A percentile compares a stretch with the other conserved stretches of the same genome.
These are phyloP conservation scores for Yamadazyma atlantica DNA, from an alignment of 1,139 yeast species.

Conservation along the genomic window DNA sequence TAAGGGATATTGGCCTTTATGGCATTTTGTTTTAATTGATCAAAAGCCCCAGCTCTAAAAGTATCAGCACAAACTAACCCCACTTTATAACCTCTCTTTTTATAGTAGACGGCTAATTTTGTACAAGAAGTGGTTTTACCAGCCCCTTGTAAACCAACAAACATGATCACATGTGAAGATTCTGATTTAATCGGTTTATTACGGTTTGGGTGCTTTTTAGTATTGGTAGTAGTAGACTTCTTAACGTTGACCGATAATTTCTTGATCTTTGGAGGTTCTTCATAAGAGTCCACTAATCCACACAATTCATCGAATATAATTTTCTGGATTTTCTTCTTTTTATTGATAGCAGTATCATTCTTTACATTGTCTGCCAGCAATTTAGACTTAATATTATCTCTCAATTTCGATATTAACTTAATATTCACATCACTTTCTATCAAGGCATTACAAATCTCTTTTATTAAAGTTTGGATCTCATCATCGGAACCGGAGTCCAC, in stretches of 20 bases:
- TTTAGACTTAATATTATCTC: slow-evolving; percentile 68
- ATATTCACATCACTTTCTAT: slow-evolving; percentile 92
- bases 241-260: slow-evolving; percentile 38
- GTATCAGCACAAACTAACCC: slow-evolving; percentile 99
- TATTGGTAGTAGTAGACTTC: slow-evolving; percentile 30
- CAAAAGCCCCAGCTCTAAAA: slow-evolving; percentile 99
- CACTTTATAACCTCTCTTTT: slow-evolving; percentile 89
- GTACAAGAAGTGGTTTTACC: slow-evolving; percentile 99
- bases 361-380: slow-evolving; percentile 48
- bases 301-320: slow-evolving; percentile 92
- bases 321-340: slow-evolving; percentile 81
- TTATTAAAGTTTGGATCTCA: slow-evolving; percentile 58
- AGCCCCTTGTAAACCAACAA: slow-evolving; percentile 98
- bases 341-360: slow-evolving; percentile 52
- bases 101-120: slow-evolving; percentile 90
- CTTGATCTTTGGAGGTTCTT: slow-evolving; percentile 80
- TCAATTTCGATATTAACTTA: slow-evolving; percentile 70
- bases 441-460: slow-evolving; percentile 86
- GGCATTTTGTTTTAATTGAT: slow-evolving; percentile 96
- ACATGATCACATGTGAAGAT: slow-evolving; percentile 71
- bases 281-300: slow-evolving; percentile 69
- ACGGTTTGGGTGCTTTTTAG: slow-evolving; percentile 25
- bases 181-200: slow-evolving; percentile 17
- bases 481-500: slow-evolving; percentile 47
- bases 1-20: slow-evolving; percentile 92